These are phyloP conservation scores for Pulveroboletus sp. DNA, from an alignment of 768 basidiomycete genomes.

Conservation along the genomic window DNA sequence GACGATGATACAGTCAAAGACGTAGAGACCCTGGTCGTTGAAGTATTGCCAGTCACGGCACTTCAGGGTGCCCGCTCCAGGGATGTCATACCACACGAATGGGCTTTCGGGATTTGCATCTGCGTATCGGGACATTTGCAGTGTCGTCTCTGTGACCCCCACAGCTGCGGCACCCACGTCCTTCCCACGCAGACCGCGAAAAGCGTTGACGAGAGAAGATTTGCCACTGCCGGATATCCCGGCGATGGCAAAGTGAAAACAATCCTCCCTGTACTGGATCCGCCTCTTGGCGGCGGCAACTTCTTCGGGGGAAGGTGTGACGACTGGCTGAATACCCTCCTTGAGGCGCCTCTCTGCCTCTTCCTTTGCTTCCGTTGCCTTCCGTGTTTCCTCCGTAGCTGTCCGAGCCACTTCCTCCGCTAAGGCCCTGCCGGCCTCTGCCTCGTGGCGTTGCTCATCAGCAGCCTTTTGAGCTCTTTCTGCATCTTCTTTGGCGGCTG, in stretches of 20 bases:
- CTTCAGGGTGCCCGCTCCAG: constrained; percentile 32
- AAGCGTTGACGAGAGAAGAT: constrained; percentile 34
- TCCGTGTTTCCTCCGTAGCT: constrained; percentile 13
- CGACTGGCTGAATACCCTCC: constrained; percentile 25
- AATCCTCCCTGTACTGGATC: constrained; percentile 21
- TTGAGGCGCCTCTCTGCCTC: constrained; percentile 19
- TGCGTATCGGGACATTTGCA: constrained; percentile 21
- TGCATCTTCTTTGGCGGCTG: background rate
- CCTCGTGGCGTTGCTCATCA: background rate
- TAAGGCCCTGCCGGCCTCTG: background rate
- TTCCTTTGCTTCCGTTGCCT: constrained; percentile 4
- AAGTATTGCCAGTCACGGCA: constrained; percentile 35
- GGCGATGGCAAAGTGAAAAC: constrained; percentile 32
- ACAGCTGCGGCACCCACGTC: constrained; percentile 24
- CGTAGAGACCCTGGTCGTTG: constrained; percentile 33
- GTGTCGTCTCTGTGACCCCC: constrained; percentile 30
- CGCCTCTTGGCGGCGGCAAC: constrained; percentile 11
- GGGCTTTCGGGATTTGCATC: constrained; percentile 18
- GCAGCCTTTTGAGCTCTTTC: background rate
- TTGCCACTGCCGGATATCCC: constrained; percentile 33
- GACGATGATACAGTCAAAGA: constrained; percentile 34
- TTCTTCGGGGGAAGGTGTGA: constrained; percentile 20
- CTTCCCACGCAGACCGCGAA: constrained; percentile 26
- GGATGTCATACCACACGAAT: constrained; percentile 35
- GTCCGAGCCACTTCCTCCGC: constrained; percentile 6